Evolutionary conservation across 768 basidiomycete genomes (phyloP).

Genomic region (Panaeolus cyanescens): DNA sequence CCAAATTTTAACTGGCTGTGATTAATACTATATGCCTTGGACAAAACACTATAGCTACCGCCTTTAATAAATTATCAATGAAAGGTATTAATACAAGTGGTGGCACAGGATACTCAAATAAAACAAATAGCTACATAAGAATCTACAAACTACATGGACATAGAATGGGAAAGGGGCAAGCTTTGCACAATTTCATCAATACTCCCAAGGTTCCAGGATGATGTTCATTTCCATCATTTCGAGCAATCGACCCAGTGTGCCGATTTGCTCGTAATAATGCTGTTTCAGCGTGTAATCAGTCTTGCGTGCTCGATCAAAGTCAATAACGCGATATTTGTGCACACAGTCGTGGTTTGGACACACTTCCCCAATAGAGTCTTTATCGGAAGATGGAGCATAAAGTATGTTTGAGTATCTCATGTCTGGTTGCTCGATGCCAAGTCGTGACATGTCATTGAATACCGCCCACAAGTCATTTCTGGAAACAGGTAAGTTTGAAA

Average conservation of each 20-base stretch:
- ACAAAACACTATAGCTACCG: too few species aligned
- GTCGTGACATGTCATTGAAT: slow-evolving; percentile 19
- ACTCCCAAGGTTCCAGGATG: slow-evolving; percentile 19
- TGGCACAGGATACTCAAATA: too few species aligned
- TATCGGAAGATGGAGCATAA: slow-evolving; percentile 4
- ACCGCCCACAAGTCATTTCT: slow-evolving; percentile 23
- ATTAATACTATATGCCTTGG: too few species aligned
- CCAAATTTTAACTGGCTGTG: too few species aligned
- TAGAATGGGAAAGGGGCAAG: too few species aligned
- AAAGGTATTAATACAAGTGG: too few species aligned
- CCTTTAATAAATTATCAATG: too few species aligned
- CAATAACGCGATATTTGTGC: slow-evolving; percentile 18
- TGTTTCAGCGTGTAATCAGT: slow-evolving; percentile 20
- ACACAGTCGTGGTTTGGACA: slow-evolving; percentile 17
- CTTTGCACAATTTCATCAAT: too few species aligned
- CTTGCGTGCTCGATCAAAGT: slow-evolving; percentile 21
- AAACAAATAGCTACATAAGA: too few species aligned
- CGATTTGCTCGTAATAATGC: slow-evolving; percentile 19
- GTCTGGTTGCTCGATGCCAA: slow-evolving; percentile 23
- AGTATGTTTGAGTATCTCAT: slow-evolving; percentile 23
- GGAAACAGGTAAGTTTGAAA: background rate
- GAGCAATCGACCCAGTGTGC: slow-evolving; percentile 17
- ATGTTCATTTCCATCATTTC: slow-evolving; percentile 19
- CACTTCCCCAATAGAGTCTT: slow-evolving; percentile 1
- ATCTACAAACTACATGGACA: too few species aligned